These are phyloP conservation scores for Rubroshorea leprosula DNA, from an alignment of 345 rosid species.

Conservation along the genomic window DNA sequence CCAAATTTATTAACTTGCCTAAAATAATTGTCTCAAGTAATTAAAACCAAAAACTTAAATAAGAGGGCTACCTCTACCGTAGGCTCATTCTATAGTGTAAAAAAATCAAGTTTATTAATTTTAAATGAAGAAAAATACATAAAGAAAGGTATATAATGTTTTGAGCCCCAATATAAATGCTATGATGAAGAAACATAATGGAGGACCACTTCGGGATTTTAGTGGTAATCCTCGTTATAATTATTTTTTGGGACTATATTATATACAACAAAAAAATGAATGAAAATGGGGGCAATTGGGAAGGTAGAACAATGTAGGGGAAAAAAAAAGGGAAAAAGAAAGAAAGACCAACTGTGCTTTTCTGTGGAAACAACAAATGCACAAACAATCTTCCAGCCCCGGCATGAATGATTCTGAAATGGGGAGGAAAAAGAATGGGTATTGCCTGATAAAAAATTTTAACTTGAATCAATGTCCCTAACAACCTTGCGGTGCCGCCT, in stretches of 20 bases:
- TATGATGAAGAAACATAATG: background rate
- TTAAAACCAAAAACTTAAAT: too few species aligned
- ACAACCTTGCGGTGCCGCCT: constrained; percentile 65
- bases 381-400: constrained; percentile 28
- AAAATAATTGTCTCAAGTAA: too few species aligned
- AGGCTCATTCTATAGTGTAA: too few species aligned
- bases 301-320: constrained; percentile 12
- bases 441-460: constrained; percentile 22
- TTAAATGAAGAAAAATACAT: background rate
- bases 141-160: background rate
- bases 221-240: background rate
- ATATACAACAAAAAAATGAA: constrained; percentile 39
- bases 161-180: background rate
- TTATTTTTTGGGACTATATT: constrained; percentile 22
- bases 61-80: too few species aligned
- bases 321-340: background rate
- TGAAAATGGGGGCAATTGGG: constrained; percentile 10
- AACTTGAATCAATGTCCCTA: constrained; percentile 28
- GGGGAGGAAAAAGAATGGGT: constrained; percentile 23
- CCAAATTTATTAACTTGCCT: too few species aligned
- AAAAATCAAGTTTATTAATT: constrained; percentile 4
- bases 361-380: constrained; percentile 22
- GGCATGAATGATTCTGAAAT: constrained; percentile 6
- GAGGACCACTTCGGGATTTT: background rate
- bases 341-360: constrained; percentile 1